These are phyloP conservation scores for Babesia sp. DNA, from an alignment of 169 alveolate genomes.

Conservation along the genomic window DNA sequence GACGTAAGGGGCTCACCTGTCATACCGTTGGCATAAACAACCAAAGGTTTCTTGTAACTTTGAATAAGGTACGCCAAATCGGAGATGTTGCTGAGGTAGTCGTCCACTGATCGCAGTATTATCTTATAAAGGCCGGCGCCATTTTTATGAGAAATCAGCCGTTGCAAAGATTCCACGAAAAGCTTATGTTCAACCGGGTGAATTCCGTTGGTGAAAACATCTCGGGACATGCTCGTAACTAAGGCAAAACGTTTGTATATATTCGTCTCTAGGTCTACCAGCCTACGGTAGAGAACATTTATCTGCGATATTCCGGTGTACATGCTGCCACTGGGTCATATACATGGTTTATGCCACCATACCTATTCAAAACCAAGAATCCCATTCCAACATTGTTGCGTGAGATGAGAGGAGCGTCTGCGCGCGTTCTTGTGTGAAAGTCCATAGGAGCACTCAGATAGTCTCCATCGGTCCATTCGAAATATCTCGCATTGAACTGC, in stretches of 20 bases:
- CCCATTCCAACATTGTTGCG: constrained; percentile 66
- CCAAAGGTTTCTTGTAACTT: constrained; percentile 73
- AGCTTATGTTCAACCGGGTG: constrained; percentile 50
- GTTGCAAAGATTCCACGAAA: constrained; percentile 67
- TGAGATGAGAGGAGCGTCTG: constrained; percentile 52
- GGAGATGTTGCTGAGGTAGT: constrained; percentile 61
- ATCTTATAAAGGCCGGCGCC: constrained; percentile 15
- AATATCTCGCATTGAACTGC: constrained; percentile 44
- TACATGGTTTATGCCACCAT: neutral
- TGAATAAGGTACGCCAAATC: constrained; percentile 67
- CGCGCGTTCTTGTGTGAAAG: constrained; percentile 23
- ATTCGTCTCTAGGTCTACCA: constrained; percentile 71
- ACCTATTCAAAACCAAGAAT: constrained; percentile 64
- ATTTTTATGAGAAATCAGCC: constrained; percentile 22
- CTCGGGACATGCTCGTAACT: constrained; percentile 68
- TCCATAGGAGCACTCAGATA: constrained; percentile 58
- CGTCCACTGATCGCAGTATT: constrained; percentile 38
- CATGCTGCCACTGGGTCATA: constrained; percentile 9
- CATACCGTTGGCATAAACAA: constrained; percentile 73
- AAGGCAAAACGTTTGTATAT: constrained; percentile 71
- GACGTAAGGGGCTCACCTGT: constrained; percentile 33
- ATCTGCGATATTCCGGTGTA: constrained; percentile 57
- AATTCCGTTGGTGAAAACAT: constrained; percentile 50
- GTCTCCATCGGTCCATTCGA: constrained; percentile 60
- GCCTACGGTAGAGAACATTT: constrained; percentile 56